These are phyloP conservation scores for Lepiota subincarnata DNA, from an alignment of 768 basidiomycete genomes.

Conservation along the genomic window DNA sequence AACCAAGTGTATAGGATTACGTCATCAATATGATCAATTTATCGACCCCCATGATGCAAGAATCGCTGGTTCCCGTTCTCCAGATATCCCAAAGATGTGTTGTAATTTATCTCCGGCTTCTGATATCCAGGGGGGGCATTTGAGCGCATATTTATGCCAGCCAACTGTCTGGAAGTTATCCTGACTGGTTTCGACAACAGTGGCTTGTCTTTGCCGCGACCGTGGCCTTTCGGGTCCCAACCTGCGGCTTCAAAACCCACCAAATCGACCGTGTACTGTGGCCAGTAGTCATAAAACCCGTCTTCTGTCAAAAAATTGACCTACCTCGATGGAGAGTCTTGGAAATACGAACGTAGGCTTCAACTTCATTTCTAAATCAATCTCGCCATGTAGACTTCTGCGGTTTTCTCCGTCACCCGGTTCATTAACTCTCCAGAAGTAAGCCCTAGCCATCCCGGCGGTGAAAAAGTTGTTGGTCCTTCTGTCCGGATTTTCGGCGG, in stretches of 20 bases:
- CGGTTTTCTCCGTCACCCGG: not conserved
- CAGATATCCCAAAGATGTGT: slow-evolving; percentile 5
- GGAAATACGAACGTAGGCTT: slow-evolving; percentile 9
- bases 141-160: slow-evolving; percentile 1
- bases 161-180: slow-evolving; percentile 9
- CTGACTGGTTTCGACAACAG: not conserved
- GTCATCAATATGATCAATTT: slow-evolving; percentile 4
- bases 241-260: slow-evolving; percentile 5
- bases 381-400: slow-evolving; percentile 3
- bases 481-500: slow-evolving; percentile 30
- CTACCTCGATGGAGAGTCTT: slow-evolving; percentile 8
- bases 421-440: slow-evolving; percentile 37
- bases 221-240: not conserved
- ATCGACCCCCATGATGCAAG: slow-evolving; percentile 5
- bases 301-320: not conserved
- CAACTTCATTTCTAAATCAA: slow-evolving; percentile 4
- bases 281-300: not conserved
- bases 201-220: not conserved
- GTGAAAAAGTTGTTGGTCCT: slow-evolving; percentile 46
- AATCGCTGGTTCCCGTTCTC: slow-evolving; percentile 12
- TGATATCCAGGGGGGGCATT: slow-evolving; percentile 11
- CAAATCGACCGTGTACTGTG: slow-evolving; percentile 2
- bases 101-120: slow-evolving; percentile 7
- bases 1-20: not conserved
- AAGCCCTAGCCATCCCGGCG: slow-evolving; percentile 36